Percentiles rank a stretch among this genome's conserved stretches.
Conservation (phyloP, 1,284 basidiomycete genomes). For the Vanrija sp. region DNA sequence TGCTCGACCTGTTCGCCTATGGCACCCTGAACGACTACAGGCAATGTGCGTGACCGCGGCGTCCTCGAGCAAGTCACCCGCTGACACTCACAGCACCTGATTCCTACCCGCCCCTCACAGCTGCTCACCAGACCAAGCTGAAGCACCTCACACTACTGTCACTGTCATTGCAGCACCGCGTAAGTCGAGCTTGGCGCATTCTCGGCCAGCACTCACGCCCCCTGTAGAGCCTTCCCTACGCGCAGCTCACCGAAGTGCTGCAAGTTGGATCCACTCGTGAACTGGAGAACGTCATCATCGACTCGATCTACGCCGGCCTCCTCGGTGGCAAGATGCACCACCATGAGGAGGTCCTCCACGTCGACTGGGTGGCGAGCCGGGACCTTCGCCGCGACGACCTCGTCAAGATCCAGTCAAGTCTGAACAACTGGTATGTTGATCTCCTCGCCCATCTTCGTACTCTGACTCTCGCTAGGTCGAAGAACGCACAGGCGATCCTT, state of each 20-base stretch:
- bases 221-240: constrained; percentile 29
- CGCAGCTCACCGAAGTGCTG: constrained; percentile 47
- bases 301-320: constrained; percentile 84
- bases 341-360: constrained; percentile 75
- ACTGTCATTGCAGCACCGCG: constrained; percentile 66
- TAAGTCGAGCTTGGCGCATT: constrained; percentile 34
- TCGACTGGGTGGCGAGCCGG: constrained; percentile 85
- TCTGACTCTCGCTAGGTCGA: constrained; percentile 55
- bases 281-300: constrained; percentile 92
- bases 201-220: neutral
- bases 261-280: constrained; percentile 71
- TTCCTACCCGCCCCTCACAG: constrained; percentile 62
- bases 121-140: constrained; percentile 74
- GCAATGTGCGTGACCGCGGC: constrained; percentile 31
- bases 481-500: constrained; percentile 63
- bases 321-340: constrained; percentile 88
- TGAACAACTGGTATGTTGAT: constrained; percentile 66
- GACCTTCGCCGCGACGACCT: constrained; percentile 71
- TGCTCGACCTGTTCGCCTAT: constrained; percentile 84
- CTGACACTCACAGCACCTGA: constrained; percentile 56
- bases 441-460: neutral
- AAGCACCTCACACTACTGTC: constrained; percentile 87
- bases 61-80: neutral
- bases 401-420: constrained; percentile 57
- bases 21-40: constrained; percentile 77